A percentile compares a stretch with the other conserved stretches of the same genome.
These are phyloP conservation scores for Centella asiatica DNA, from an alignment of 129 eudicot species.

Conservation along the genomic window DNA sequence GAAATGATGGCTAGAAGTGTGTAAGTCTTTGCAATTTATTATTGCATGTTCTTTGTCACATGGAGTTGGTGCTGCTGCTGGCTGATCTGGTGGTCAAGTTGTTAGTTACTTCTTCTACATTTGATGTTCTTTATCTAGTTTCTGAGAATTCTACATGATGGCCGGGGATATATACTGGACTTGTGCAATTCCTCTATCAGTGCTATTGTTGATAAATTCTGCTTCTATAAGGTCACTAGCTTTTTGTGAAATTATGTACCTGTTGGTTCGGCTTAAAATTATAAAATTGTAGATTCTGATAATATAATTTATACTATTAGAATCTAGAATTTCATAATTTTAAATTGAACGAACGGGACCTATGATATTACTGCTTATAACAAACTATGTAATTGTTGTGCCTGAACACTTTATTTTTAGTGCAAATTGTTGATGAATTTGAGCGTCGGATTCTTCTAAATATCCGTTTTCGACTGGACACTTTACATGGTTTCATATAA, in stretches of 20 bases:
- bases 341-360: too few species aligned
- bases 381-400: too few species aligned
- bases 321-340: too few species aligned
- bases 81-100: background rate
- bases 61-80: conserved; percentile 12
- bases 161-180: conserved; percentile 21
- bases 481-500: too few species aligned
- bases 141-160: conserved; percentile 37
- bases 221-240: background rate
- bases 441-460: too few species aligned
- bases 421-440: too few species aligned
- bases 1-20: conserved; percentile 99
- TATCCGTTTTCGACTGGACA: too few species aligned
- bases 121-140: conserved; percentile 16
- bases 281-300: too few species aligned
- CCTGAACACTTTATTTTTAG: too few species aligned
- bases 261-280: too few species aligned
- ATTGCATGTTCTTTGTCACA: background rate
- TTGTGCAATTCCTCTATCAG: conserved; percentile 33
- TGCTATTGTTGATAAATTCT: conserved; percentile 13
- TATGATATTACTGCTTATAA: too few species aligned
- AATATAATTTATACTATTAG: too few species aligned
- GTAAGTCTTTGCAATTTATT: conserved; percentile 27
- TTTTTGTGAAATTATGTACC: background rate
- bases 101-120: conserved; percentile 12